Evolutionary conservation across 176 grass and related monocot species (phyloP), one percentile per base, ranked within the genome.

Genomic region (Triticum timopheevii): DNA sequence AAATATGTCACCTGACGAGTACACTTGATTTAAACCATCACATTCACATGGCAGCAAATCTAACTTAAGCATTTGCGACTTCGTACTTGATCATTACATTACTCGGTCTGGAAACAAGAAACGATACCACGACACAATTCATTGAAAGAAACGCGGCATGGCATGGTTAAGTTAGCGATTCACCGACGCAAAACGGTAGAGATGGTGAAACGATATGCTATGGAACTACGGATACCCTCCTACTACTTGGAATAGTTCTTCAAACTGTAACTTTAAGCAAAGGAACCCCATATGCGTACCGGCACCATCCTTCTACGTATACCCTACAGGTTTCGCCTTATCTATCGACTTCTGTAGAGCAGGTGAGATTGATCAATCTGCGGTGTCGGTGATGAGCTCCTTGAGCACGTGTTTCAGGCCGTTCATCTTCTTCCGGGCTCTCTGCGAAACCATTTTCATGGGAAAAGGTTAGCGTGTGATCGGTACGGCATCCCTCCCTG

Each of bases 391-490:
- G 15, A 94, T 85, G 66, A 91, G 93, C 83, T 87, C 83, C 86
- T 92, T 92, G 9, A 97, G 81, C 25, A 75, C 90, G 8, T 69
- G 87, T 66, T 97, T 97, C 25, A 97, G 50, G 19, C 88, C 40
- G 6, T 85, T 87, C 92, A 97, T 94, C 88, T 80, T 94, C 87
- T 83, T 92, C 70, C 82, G 65, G 0, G 90, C 86, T 90, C 87
- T 89, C 92, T 97, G 83, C 80, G 85, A 31, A 69, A 40, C 15
- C n/a, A 82, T 67, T 56, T 82, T 65, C n/a, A 19, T 61, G 1
- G 2, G 64, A 76, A 50, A 19, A 85, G n/a, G 47, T 84, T 36
- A 76, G 17, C 3, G 62, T 40, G 69, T 56, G 61, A 38, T 62
- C 16, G 12, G 65, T 8, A 62, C 17, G 38, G 28, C 23, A 12